Evolutionary conservation across 129 eudicot genomes (phyloP), one percentile per base, ranked within the genome.

Genomic region (Glebionis coronaria): DNA sequence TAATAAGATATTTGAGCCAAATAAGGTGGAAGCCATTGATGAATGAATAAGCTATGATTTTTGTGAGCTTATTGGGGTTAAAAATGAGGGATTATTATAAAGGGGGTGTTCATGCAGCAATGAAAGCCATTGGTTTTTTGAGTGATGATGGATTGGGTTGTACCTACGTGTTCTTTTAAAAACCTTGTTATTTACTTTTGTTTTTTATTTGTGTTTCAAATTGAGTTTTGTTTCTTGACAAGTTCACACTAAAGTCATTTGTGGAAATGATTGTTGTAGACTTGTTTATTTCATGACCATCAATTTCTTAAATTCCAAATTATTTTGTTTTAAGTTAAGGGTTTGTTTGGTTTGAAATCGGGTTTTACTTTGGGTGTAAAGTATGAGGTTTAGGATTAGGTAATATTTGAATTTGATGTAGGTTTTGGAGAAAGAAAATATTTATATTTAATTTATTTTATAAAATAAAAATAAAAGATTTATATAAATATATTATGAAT

Each of bases 11-110:
- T 71, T 86, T 70, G 84, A 66, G 45, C 88, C 88, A 28, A 77
- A 76, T 70, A 90, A 83, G 28, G 50, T 73, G 66, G 94, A 85
- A 56, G 90, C 90, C 87, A 84, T 86, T 46, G 64, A 65, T 61
- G 67, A 42, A 70, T 44, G 44, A n/a, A n/a, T n/a, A n/a, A n/a
- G n/a, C n/a, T n/a, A n/a, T n/a, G n/a, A n/a, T n/a, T n/a, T 28
- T 69, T 61, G 45, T 14, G 68, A 29, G 13, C 47, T 51, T 65
- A 19, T 44, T 73, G 18, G 29, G 29, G n/a, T 25, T 49, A 31
- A 46, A 47, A 13, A 68, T 70, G 67, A 46, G 38, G 14, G 57
- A 20, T n/a, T n/a, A n/a, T n/a, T n/a, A 16, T 65, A 46, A 55
- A 56, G 55, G 67, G 72, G 79, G 47, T 23, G 40, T 63, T 70